phyloP scores from a whole-genome alignment of 352 stramenopile genomes.

The Hyaloperonospora arabidopsidis region DNA sequence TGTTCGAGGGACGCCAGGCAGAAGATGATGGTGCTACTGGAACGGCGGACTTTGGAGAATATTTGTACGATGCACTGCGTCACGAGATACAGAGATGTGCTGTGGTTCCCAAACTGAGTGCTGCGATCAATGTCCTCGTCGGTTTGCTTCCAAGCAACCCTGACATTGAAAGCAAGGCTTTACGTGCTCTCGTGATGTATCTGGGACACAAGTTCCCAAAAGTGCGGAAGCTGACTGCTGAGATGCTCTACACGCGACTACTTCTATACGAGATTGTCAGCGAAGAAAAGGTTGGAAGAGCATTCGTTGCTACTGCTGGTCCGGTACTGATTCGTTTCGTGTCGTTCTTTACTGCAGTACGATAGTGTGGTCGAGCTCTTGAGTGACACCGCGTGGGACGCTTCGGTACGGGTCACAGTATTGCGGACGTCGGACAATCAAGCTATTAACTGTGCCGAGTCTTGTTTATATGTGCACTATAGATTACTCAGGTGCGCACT shows the following conservation, averaged over 20 bases:
- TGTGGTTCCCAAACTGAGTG: slow-evolving; percentile 54
- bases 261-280: slow-evolving; percentile 63
- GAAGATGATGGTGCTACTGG: slow-evolving; percentile 15
- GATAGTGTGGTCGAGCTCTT: slow-evolving; percentile 69
- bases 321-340: slow-evolving; percentile 3
- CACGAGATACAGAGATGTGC: slow-evolving; percentile 61
- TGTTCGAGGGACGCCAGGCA: slow-evolving; percentile 41
- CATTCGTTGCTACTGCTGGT: background rate
- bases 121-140: slow-evolving; percentile 62
- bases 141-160: slow-evolving; percentile 59
- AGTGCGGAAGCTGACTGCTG: slow-evolving; percentile 74
- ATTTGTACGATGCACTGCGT: slow-evolving; percentile 53
- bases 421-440: background rate
- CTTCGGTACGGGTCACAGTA: slow-evolving; percentile 35
- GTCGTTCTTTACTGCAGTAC: slow-evolving; percentile 31
- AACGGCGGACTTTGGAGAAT: slow-evolving; percentile 45
- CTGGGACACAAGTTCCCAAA: slow-evolving; percentile 80
- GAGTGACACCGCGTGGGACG: slow-evolving; percentile 76
- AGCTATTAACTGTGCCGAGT: background rate
- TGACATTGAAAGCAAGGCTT: slow-evolving; percentile 41
- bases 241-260: slow-evolving; percentile 77
- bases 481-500: slow-evolving; percentile 46
- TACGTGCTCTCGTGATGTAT: slow-evolving; percentile 71
- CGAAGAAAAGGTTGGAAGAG: slow-evolving; percentile 43
- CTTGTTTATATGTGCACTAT: background rate